phyloP scores from a whole-genome alignment of 2,329 filamentous ascomycete species.

The Fusarium pseudoanthophilum region DNA sequence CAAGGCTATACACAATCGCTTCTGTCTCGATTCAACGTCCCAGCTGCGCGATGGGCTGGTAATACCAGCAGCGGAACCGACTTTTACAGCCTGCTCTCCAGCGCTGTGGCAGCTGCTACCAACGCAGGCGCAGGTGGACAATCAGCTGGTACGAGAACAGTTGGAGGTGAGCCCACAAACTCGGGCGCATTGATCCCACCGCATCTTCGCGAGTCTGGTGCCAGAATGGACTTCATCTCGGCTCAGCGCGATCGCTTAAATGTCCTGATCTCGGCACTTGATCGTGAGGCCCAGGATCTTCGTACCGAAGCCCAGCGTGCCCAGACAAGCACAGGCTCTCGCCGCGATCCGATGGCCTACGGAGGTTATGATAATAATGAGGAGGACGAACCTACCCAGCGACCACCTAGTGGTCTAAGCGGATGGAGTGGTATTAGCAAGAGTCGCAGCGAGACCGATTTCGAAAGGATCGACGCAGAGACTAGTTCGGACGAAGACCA shows the following conservation, averaged over 20 bases:
- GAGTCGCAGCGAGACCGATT: constrained; percentile 87
- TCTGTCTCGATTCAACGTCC: constrained; percentile 87
- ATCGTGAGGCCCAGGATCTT: constrained; percentile 78
- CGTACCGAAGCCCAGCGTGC: constrained; percentile 48
- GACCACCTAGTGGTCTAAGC: constrained; percentile 61
- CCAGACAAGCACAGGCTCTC: constrained; percentile 35
- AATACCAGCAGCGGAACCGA: constrained; percentile 65
- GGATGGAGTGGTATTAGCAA: constrained; percentile 72
- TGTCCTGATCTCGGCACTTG: constrained; percentile 79
- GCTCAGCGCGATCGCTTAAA: constrained; percentile 82
- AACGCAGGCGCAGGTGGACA: constrained; percentile 53
- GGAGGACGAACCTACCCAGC: constrained; percentile 51
- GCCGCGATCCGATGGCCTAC: constrained; percentile 39
- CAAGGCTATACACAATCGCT: constrained; percentile 81
- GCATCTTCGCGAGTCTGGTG: constrained; percentile 68
- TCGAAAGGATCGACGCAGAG: constrained; percentile 87
- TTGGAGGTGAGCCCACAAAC: constrained; percentile 39
- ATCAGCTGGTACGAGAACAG: constrained; percentile 48
- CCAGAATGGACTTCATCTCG: constrained; percentile 79
- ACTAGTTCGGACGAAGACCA: constrained; percentile 67
- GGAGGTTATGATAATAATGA: constrained; percentile 45
- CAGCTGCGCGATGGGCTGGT: constrained; percentile 69
- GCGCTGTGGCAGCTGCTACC: constrained; percentile 74
- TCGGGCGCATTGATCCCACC: constrained; percentile 76
- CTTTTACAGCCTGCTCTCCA: constrained; percentile 81